Conservation (phyloP, 129 eudicot species). For the Calendula officinalis region DNA sequence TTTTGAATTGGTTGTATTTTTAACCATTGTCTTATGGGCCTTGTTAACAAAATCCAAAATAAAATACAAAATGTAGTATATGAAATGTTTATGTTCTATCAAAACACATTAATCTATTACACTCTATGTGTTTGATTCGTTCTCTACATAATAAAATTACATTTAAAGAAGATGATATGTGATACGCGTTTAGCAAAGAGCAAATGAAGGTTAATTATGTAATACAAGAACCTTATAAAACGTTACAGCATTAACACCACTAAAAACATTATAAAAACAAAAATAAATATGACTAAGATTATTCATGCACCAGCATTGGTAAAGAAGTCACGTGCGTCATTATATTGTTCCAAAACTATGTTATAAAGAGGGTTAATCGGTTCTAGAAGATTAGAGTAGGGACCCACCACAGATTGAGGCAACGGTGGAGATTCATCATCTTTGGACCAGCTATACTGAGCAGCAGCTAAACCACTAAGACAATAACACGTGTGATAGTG, state of each 20-base stretch:
- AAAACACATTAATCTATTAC: no score
- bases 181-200: no score
- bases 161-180: no score
- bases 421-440: constrained; percentile 61
- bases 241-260: constrained; percentile 2
- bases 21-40: no score
- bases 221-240: not conserved
- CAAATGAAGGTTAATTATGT: no score
- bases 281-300: constrained; percentile 1
- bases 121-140: no score
- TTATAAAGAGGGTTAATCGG: constrained; percentile 72
- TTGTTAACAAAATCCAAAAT: no score
- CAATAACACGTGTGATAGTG: constrained; percentile 92
- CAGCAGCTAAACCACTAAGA: constrained; percentile 76
- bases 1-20: no score
- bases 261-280: not conserved
- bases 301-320: constrained; percentile 22
- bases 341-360: constrained; percentile 59
- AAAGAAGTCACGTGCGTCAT: constrained; percentile 69
- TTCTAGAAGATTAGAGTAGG: constrained; percentile 78
- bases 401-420: constrained; percentile 58
- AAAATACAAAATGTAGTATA: no score
- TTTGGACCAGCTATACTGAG: constrained; percentile 54
- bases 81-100: no score
- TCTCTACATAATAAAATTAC: no score